Percentiles rank a stretch among this genome's conserved stretches.
These are phyloP conservation scores for Podospora anserina DNA, from an alignment of 495 filamentous ascomycete genomes.

Conservation along the genomic window DNA sequence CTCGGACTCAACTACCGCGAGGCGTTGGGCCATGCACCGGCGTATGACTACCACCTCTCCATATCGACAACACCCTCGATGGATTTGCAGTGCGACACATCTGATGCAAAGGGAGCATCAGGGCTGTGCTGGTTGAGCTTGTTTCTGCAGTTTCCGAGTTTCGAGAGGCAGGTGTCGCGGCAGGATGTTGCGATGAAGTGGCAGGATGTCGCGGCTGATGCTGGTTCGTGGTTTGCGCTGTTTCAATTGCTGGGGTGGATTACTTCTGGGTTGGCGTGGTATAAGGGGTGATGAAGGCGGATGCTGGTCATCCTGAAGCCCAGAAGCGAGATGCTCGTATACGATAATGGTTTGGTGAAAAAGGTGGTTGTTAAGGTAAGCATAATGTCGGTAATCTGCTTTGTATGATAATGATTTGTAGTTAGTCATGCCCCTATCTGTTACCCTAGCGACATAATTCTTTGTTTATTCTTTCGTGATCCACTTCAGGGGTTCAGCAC, in stretches of 20 bases:
- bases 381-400: neutral
- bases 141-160: slow-evolving; percentile 20
- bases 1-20: slow-evolving; percentile 17
- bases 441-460: neutral
- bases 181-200: slow-evolving; percentile 15
- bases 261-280: slow-evolving; percentile 12
- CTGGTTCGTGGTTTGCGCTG: slow-evolving; percentile 23
- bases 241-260: slow-evolving; percentile 21
- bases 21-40: slow-evolving; percentile 6
- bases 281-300: neutral
- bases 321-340: too few relatives aligned
- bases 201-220: slow-evolving; percentile 10
- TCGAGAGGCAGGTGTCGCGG: slow-evolving; percentile 16
- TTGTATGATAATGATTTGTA: neutral
- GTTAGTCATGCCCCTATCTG: neutral
- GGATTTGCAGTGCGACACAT: slow-evolving; percentile 14
- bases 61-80: slow-evolving; percentile 18
- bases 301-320: neutral
- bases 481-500: neutral
- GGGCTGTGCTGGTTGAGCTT: slow-evolving; percentile 12
- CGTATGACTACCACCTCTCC: slow-evolving; percentile 21
- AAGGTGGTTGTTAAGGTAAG: too few relatives aligned
- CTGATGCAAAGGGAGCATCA: neutral
- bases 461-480: neutral
- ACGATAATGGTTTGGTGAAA: neutral